Conservation (phyloP, 1,139 yeast genomes). For the Suhomyces yuchorum region DNA sequence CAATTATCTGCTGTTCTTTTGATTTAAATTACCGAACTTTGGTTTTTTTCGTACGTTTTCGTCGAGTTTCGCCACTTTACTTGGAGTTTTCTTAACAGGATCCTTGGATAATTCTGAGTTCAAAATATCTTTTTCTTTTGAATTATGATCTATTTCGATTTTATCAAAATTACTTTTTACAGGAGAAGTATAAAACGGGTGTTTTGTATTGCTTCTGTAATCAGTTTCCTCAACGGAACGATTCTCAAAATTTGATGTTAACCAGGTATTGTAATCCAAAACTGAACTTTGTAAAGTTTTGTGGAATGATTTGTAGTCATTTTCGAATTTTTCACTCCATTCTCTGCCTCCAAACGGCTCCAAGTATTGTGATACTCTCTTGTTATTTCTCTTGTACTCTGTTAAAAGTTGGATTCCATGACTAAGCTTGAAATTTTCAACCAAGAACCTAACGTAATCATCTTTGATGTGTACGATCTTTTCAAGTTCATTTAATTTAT, state of each 20-base stretch:
- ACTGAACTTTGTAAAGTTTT: slow-evolving; percentile 6
- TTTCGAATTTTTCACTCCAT: slow-evolving; percentile 20
- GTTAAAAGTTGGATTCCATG: slow-evolving; percentile 39
- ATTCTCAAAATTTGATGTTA: slow-evolving; percentile 2
- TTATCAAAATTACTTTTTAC: slow-evolving; percentile 1
- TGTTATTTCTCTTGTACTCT: slow-evolving; percentile 28
- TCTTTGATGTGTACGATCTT: slow-evolving; percentile 33
- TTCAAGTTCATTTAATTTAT: slow-evolving; percentile 26
- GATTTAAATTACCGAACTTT: slow-evolving; percentile 4
- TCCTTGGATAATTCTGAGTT: neutral
- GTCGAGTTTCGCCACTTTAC: neutral
- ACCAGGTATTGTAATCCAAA: slow-evolving; percentile 15
- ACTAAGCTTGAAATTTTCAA: slow-evolving; percentile 40
- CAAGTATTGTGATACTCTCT: slow-evolving; percentile 16
- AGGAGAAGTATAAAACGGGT: slow-evolving; percentile 17
- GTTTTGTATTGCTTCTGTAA: neutral
- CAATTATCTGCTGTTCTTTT: neutral
- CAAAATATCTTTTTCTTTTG: neutral
- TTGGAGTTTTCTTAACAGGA: neutral
- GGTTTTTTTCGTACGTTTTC: slow-evolving; percentile 5
- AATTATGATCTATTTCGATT: neutral
- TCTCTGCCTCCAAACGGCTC: slow-evolving; percentile 19
- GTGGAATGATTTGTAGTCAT: neutral
- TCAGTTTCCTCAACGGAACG: neutral
- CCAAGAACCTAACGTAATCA: slow-evolving; percentile 34